Conservation (phyloP, 352 stramenopile genomes). For the Globisporangium spiculum region DNA sequence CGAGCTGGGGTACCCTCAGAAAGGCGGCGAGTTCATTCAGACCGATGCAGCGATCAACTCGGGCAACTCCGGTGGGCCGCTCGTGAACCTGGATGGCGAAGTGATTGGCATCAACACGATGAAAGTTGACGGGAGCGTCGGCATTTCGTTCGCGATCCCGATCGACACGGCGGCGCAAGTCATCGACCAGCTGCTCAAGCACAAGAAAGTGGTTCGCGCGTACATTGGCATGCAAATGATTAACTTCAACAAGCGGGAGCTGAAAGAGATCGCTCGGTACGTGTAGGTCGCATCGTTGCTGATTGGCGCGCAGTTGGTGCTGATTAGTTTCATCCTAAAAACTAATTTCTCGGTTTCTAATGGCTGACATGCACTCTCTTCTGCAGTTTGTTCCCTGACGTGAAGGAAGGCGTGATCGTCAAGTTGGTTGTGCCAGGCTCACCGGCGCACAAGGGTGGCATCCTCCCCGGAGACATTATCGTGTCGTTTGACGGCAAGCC, state of each 20-base stretch:
- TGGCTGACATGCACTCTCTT: not conserved
- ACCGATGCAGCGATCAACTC: constrained; percentile 93
- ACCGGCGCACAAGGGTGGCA: constrained; percentile 72
- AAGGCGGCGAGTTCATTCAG: constrained; percentile 90
- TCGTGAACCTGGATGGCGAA: constrained; percentile 91
- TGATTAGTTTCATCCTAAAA: not conserved
- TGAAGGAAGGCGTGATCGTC: constrained; percentile 82
- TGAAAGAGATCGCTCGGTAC: constrained; percentile 58
- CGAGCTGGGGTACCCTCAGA: constrained; percentile 82
- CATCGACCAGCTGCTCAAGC: constrained; percentile 86
- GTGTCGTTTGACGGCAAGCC: constrained; percentile 70
- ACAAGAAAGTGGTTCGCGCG: constrained; percentile 86
- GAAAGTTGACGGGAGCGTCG: constrained; percentile 88
- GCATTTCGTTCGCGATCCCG: constrained; percentile 93
- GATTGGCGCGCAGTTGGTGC: not conserved
- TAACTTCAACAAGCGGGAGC: constrained; percentile 70
- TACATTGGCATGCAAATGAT: constrained; percentile 94
- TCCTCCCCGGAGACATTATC: constrained; percentile 76
- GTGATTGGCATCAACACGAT: constrained; percentile 95
- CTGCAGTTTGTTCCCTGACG: constrained; percentile 55
- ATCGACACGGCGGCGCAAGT: constrained; percentile 89
- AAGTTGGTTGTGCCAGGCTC: constrained; percentile 76
- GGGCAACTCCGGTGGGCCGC: constrained; percentile 91
- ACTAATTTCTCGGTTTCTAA: not conserved
- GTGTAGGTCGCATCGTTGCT: not conserved